Base-by-base conservation (phyloP, 2,329 filamentous ascomycete species). In the Colletotrichum sidae region DNA sequence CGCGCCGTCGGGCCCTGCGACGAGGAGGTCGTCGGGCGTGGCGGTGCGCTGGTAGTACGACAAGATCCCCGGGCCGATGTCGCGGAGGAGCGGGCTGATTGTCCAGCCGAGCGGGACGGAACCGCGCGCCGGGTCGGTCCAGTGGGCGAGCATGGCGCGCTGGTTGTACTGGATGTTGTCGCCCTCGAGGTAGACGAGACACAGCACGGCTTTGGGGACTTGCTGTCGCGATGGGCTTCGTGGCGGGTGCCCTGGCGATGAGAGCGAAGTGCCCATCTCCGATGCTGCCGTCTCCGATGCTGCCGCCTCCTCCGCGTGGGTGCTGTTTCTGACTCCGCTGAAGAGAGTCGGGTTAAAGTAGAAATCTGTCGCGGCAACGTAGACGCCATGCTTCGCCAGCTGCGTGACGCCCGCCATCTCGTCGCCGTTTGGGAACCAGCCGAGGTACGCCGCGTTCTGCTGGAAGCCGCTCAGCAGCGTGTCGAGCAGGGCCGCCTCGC, bases 271-370 rank as follows among this genome's bases (percentile, higher is more conserved):
- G 3, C 25, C 25, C 4, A 5, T 4, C 25, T 25, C 25, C 25
- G 25, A 25, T 5, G 25, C 25, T 5, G 25, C 25, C 25, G n/a
- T 10, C 33, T 47, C 34, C 25, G 25, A 25, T 4, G 25, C 25
- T 4, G 25, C 25, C 25, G n/a, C 12, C 33, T 60, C n/a, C 33
- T 47, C 34, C 11, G 15, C 3, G 33, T 38, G 33, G 4, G 17
- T 15, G 3, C 34, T 38, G 3, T 34, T 37, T 33, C 35, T 54
- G 34, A 60, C 39, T 7, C 56, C 57, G 10, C 57, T 55, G 42
- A 60, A 60, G 6, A 60, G 15, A 2, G 57, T 60, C 4, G 57
- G 57, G 17, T 55, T 60, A 50, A 60, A 60, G 35, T 60, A 60
- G 10, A 60, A 60, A 42, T 60, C 57, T 2, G 57, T 39, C 8